Evolutionary conservation across 257 asterid species (phyloP).

Genomic region (Solanum chmielewskii): DNA sequence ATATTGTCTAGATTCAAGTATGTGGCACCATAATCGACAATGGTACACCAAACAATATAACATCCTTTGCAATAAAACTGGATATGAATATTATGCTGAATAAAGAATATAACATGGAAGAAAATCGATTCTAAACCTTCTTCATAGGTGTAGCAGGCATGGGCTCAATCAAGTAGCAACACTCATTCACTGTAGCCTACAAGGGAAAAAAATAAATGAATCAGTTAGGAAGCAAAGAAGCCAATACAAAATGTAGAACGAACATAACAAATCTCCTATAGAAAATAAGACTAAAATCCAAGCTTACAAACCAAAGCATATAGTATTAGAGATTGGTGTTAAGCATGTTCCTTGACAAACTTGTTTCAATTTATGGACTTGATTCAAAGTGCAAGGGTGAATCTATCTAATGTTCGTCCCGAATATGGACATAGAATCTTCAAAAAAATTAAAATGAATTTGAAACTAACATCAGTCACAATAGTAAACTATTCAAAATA

Average conservation of each 20-base stretch:
- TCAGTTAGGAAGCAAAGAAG: neutral
- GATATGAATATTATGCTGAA: neutral
- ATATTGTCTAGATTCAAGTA: neutral
- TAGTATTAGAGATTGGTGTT: neutral
- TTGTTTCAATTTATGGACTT: neutral
- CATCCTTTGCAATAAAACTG: neutral
- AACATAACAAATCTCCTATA: neutral
- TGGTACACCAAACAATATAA: neutral
- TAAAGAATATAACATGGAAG: neutral
- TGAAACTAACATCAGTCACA: neutral
- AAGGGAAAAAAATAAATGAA: slow-evolving; percentile 4
- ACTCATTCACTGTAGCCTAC: slow-evolving; percentile 9
- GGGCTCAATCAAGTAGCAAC: slow-evolving; percentile 13
- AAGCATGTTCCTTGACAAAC: neutral
- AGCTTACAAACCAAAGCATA: neutral
- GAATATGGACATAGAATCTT: neutral
- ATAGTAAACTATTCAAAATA: neutral
- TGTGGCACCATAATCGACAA: neutral
- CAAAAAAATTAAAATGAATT: neutral
- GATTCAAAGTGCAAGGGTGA: neutral
- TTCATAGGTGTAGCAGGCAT: slow-evolving; percentile 65
- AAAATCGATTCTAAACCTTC: slow-evolving; percentile 26
- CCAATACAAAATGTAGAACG: neutral
- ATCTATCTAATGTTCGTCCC: neutral
- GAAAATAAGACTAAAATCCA: neutral